Base-by-base conservation (phyloP, 2,329 filamentous ascomycete genomes). In the Diaporthe eres region DNA sequence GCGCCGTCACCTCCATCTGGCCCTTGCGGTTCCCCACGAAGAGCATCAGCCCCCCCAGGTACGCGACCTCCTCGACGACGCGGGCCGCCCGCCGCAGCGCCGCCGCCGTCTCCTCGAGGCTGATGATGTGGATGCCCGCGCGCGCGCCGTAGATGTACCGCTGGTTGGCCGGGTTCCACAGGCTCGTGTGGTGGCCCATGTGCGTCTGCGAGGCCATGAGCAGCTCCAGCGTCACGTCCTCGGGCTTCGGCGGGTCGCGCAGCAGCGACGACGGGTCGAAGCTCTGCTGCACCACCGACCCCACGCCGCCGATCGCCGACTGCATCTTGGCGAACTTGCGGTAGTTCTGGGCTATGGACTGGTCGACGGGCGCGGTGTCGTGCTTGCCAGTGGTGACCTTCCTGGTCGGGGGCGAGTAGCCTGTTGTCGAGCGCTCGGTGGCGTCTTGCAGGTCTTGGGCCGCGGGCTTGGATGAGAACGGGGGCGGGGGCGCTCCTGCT, bases 131-230 rank as follows among this genome's bases (percentile, higher is more conserved):
- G 77, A 98, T 93, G 22, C 94, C 95, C 79, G 97, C 91, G 60
- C 97, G 90, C 77, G 98, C 91, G 80, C 97, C 97, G 83, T 94
- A 96, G 83, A 99, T 98, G 86, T 98, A 98, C 79, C 94, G 91
- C 78, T 95, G 93, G 86, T 98, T 99, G 71, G 92, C 93, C 15
- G 97, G 96, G 85, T 99, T 98, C 97, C 97, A 99, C 68, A 96
- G 90, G 77, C 94, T 94, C 0, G 94, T 96, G 81, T 94, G 91
- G 86, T 99, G 97, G 78, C 97, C 97, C 84, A 98, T 92, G 85
- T 98, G 95, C 73, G 92, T 92, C 86, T 98, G 95, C 44, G 93
- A 92, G 61, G 95, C 94, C 88, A 98, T 93, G 77, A 99, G 91
- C 77, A 98, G 90, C 87, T 98, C 96, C 76, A 99, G 92, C 65